Percentiles rank a stretch among this genome's conserved stretches.
Conservation (phyloP, 2,329 filamentous ascomycete species). For the Botrytis deweyae region DNA sequence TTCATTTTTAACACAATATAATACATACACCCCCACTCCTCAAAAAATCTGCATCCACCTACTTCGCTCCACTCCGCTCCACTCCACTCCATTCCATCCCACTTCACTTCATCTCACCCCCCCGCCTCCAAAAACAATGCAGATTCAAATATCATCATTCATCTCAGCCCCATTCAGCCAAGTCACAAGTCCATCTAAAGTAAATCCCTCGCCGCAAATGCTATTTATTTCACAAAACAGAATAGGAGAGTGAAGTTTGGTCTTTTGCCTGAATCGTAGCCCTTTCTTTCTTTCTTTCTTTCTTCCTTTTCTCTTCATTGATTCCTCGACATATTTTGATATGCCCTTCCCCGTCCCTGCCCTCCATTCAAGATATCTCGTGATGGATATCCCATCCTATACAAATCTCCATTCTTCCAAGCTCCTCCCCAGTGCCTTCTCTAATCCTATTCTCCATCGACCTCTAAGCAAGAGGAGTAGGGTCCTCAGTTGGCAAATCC, state of each 20-base stretch:
- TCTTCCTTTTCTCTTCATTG: not conserved
- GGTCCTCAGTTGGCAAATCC: slow-evolving; percentile 28
- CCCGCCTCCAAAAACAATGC: not conserved
- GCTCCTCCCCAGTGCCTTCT: not conserved
- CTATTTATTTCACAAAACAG: slow-evolving; percentile 18
- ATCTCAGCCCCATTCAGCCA: not conserved
- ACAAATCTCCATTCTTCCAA: not conserved
- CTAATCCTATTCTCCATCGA: not conserved
- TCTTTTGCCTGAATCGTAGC: slow-evolving; percentile 13
- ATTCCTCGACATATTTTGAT: not conserved
- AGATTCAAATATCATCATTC: slow-evolving; percentile 6
- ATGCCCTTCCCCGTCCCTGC: not conserved
- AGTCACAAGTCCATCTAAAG: slow-evolving; percentile 7
- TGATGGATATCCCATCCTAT: slow-evolving; percentile 1
- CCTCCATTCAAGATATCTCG: not conserved
- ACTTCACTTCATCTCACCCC: not conserved
- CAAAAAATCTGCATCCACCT: not conserved
- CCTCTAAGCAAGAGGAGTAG: slow-evolving; percentile 1
- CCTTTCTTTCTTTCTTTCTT: not conserved
- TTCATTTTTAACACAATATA: slow-evolving; percentile 16
- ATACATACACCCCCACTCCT: not conserved
- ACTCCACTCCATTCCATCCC: not conserved
- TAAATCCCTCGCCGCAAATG: slow-evolving; percentile 8
- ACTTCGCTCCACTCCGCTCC: not conserved
- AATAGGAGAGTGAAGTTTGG: slow-evolving; percentile 19